These are phyloP conservation scores for Pyrrhoderma noxium DNA, from an alignment of 1,284 basidiomycete genomes.

Conservation along the genomic window DNA sequence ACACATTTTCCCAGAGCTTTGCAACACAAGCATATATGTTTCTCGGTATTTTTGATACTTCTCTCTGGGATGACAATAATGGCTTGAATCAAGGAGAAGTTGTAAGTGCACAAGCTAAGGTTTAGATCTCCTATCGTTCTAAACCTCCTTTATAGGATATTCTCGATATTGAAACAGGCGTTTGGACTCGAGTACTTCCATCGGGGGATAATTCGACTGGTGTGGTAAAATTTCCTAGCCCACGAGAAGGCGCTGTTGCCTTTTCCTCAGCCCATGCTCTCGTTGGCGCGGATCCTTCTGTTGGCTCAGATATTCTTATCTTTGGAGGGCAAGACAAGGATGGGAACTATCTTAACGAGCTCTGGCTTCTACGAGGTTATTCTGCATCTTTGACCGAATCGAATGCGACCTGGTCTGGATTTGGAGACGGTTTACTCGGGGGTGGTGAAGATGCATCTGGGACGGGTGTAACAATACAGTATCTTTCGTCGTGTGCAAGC, in stretches of 20 bases:
- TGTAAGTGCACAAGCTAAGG: slow-evolving; percentile 33
- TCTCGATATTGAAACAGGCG: slow-evolving; percentile 50
- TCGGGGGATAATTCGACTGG: slow-evolving; percentile 57
- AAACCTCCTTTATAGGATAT: slow-evolving; percentile 39
- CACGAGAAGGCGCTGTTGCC: slow-evolving; percentile 64
- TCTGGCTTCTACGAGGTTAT: slow-evolving; percentile 73
- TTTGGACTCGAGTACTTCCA: slow-evolving; percentile 69
- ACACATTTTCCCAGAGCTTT: slow-evolving; percentile 47
- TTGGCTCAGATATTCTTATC: slow-evolving; percentile 66
- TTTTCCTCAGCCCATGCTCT: slow-evolving; percentile 46
- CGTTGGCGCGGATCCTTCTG: slow-evolving; percentile 43
- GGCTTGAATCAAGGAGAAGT: slow-evolving; percentile 61
- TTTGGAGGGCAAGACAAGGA: slow-evolving; percentile 65
- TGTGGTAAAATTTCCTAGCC: slow-evolving; percentile 45
- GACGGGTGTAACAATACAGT: slow-evolving; percentile 55
- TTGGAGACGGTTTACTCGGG: slow-evolving; percentile 49
- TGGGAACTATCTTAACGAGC: slow-evolving; percentile 61
- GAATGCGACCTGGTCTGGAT: slow-evolving; percentile 52
- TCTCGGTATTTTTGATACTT: slow-evolving; percentile 55
- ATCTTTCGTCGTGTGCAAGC: slow-evolving; percentile 52
- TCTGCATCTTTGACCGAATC: slow-evolving; percentile 47
- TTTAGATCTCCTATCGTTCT: slow-evolving; percentile 5
- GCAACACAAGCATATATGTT: slow-evolving; percentile 58
- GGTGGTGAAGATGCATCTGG: slow-evolving; percentile 58
- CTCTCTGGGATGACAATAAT: slow-evolving; percentile 57